A percentile compares a stretch with the other conserved stretches of the same genome.
Conservation (phyloP, 805 yeast genomes). For the Ogataea degrootiae region DNA sequence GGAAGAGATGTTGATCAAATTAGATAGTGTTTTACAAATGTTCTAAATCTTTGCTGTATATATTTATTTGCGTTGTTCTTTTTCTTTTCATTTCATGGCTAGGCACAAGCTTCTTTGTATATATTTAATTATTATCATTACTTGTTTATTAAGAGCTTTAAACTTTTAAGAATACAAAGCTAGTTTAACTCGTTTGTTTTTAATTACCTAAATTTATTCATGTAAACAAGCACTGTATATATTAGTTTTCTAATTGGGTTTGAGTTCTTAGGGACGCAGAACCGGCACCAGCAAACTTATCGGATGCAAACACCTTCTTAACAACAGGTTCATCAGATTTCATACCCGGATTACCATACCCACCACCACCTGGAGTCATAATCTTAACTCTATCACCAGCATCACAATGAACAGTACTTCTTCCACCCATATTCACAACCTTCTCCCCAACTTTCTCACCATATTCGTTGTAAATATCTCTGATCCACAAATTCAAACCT, state of each 20-base stretch:
- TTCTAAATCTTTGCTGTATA: constrained; percentile 32
- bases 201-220: not conserved
- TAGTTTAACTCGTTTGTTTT: too few species aligned
- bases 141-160: too few species aligned
- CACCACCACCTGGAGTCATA: constrained; percentile 85
- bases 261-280: constrained; percentile 28
- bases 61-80: not conserved
- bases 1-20: constrained; percentile 83
- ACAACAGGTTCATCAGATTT: not conserved
- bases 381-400: constrained; percentile 66
- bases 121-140: too few species aligned
- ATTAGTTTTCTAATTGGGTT: constrained; percentile 28
- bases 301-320: constrained; percentile 8
- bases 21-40: constrained; percentile 74
- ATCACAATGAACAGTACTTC: constrained; percentile 51
- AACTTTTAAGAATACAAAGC: too few species aligned
- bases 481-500: constrained; percentile 61
- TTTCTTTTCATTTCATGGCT: too few species aligned
- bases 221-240: not conserved
- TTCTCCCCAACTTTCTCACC: constrained; percentile 32
- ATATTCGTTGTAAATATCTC: constrained; percentile 21
- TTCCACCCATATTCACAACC: constrained; percentile 61
- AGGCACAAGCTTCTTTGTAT: too few species aligned
- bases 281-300: constrained; percentile 25
- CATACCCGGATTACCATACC: constrained; percentile 46